These are phyloP conservation scores for Suhomyces ambrosiae DNA, from an alignment of 1,139 yeast genomes.

Conservation along the genomic window DNA sequence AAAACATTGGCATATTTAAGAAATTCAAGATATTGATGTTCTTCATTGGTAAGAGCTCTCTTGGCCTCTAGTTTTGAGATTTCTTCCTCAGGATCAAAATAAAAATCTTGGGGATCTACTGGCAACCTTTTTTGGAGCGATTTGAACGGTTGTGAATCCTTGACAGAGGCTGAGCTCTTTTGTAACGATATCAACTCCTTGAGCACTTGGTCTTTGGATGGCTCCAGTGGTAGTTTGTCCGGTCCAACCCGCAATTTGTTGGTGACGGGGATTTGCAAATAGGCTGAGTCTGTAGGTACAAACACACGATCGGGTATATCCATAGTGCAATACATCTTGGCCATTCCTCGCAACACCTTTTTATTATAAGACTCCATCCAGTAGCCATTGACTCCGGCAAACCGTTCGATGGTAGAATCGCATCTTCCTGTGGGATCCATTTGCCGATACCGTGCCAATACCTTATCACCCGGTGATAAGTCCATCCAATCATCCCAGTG, in stretches of 20 bases:
- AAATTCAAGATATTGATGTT: conserved; percentile 31
- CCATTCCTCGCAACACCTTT: conserved; percentile 39
- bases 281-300: conserved; percentile 29
- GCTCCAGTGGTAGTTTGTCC: conserved; percentile 10
- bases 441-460: conserved; percentile 23
- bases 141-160: conserved; percentile 13
- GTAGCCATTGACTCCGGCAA: conserved; percentile 37
- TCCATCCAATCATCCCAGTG: conserved; percentile 52
- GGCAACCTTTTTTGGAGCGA: conserved; percentile 18
- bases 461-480: conserved; percentile 27
- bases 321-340: conserved; percentile 37
- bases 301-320: conserved; percentile 33
- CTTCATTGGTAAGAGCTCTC: conserved; percentile 21
- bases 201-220: conserved; percentile 6
- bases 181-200: conserved; percentile 6
- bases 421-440: conserved; percentile 29
- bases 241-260: conserved; percentile 30
- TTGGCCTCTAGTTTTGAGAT: conserved; percentile 29
- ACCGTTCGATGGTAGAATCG: conserved; percentile 23
- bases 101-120: conserved; percentile 31
- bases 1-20: conserved; percentile 31
- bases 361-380: conserved; percentile 38
- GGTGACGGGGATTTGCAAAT: conserved; percentile 34
- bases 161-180: background rate
- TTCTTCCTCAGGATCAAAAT: conserved; percentile 35